Conservation (phyloP, 164 flowering plant genomes). For the Chimonanthus salicifolius region DNA sequence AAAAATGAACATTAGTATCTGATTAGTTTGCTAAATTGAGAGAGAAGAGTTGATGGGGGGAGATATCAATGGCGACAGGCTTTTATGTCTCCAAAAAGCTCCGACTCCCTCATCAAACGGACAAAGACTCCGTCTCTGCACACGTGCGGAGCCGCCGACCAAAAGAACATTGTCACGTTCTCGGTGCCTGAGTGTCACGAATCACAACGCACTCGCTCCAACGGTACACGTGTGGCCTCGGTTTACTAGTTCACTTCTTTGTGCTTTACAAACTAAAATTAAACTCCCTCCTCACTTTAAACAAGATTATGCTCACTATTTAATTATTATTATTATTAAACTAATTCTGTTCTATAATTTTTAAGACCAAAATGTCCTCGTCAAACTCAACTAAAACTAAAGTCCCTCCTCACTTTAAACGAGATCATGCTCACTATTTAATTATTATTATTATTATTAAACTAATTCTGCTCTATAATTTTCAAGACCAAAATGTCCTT, state of each 20-base stretch:
- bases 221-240: not conserved
- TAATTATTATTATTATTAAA: not conserved
- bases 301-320: not conserved
- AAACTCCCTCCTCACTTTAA: not conserved
- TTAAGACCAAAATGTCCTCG: not conserved
- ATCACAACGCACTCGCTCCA: not conserved
- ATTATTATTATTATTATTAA: not conserved
- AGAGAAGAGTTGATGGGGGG: not conserved
- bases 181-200: not conserved
- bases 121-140: not conserved
- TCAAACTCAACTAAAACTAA: too few species aligned
- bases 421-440: not conserved
- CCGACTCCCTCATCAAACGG: not conserved
- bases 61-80: not conserved
- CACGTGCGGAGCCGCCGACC: constrained; percentile 7
- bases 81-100: not conserved
- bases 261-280: not conserved
- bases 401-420: not conserved
- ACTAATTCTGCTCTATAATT: not conserved
- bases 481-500: not conserved
- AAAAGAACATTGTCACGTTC: not conserved
- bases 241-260: not conserved
- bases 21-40: not conserved
- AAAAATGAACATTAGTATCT: not conserved
- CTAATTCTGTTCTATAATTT: not conserved